A percentile compares a stretch with the other conserved stretches of the same genome.
phyloP scores from a whole-genome alignment of 257 asterid genomes.

The Salvia hispanica region DNA sequence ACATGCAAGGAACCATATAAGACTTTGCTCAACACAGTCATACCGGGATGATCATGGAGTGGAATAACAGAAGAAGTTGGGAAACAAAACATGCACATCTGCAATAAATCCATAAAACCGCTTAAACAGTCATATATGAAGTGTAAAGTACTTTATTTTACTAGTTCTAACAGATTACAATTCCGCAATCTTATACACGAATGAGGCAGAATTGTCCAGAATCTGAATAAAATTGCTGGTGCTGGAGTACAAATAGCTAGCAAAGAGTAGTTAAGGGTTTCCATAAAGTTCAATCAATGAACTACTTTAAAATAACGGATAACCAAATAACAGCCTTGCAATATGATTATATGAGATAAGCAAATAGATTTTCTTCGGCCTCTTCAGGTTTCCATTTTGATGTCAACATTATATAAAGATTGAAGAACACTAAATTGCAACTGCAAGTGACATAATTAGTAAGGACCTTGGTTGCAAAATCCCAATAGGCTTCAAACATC shows the following conservation, averaged over 20 bases:
- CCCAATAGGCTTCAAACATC: slow-evolving; percentile 5
- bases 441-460: background rate
- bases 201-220: background rate
- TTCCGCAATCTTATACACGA: slow-evolving; percentile 13
- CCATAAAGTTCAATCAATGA: no score
- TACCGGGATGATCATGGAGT: slow-evolving; percentile 94
- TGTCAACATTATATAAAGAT: background rate
- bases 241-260: slow-evolving; percentile 15
- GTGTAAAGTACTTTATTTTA: slow-evolving; percentile 4
- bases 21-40: slow-evolving; percentile 94
- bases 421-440: background rate
- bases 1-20: slow-evolving; percentile 94
- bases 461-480: background rate
- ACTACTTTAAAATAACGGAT: no score
- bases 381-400: slow-evolving; percentile 5
- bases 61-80: slow-evolving; percentile 97
- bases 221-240: background rate
- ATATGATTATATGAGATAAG: no score
- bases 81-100: slow-evolving; percentile 94
- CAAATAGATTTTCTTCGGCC: no score
- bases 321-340: slow-evolving; percentile 19
- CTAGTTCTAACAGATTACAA: slow-evolving; percentile 11
- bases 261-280: slow-evolving; percentile 1
- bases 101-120: slow-evolving; percentile 47
- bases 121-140: slow-evolving; percentile 28